These are phyloP conservation scores for Phytopythium mirpurense DNA, from an alignment of 352 stramenopile species.

Conservation along the genomic window DNA sequence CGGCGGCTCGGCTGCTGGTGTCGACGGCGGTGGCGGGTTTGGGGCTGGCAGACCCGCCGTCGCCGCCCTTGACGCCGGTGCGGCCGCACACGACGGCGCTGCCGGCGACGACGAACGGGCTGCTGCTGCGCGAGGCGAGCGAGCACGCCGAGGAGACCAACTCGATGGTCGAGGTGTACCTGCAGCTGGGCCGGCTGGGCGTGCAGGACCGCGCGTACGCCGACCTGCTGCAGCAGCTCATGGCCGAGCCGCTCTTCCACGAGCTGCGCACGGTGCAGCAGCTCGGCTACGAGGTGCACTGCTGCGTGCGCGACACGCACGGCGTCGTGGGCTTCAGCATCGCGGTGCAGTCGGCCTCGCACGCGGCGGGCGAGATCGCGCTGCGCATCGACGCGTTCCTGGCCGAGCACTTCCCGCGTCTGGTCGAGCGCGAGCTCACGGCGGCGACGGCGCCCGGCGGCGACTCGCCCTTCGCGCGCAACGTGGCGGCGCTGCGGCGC, in stretches of 20 bases:
- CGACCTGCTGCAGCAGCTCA: conserved; percentile 67
- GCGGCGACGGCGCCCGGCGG: neutral
- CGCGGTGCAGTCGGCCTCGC: conserved; percentile 63
- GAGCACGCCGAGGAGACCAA: conserved; percentile 71
- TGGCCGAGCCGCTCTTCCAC: conserved; percentile 82
- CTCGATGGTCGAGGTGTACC: conserved; percentile 79
- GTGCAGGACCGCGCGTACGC: conserved; percentile 51
- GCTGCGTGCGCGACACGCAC: conserved; percentile 68
- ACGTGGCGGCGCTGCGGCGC: conserved; percentile 43
- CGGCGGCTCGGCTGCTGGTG: neutral
- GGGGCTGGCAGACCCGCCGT: neutral
- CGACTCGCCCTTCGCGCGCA: conserved; percentile 23
- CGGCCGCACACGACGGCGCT: conserved; percentile 43
- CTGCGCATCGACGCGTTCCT: conserved; percentile 63
- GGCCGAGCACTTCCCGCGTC: conserved; percentile 28
- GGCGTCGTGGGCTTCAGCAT: conserved; percentile 69
- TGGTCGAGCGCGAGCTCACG: conserved; percentile 16
- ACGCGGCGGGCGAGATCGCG: conserved; percentile 49
- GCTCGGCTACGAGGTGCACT: conserved; percentile 80
- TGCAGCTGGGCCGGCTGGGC: conserved; percentile 61
- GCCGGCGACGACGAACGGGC: conserved; percentile 43
- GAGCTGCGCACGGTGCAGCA: conserved; percentile 76
- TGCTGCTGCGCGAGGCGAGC: conserved; percentile 56
- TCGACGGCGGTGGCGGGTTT: neutral
- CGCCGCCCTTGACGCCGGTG: conserved; percentile 17